Evolutionary conservation across 169 alveolate genomes (phyloP).

Genomic region (Plasmodium fragile): DNA sequence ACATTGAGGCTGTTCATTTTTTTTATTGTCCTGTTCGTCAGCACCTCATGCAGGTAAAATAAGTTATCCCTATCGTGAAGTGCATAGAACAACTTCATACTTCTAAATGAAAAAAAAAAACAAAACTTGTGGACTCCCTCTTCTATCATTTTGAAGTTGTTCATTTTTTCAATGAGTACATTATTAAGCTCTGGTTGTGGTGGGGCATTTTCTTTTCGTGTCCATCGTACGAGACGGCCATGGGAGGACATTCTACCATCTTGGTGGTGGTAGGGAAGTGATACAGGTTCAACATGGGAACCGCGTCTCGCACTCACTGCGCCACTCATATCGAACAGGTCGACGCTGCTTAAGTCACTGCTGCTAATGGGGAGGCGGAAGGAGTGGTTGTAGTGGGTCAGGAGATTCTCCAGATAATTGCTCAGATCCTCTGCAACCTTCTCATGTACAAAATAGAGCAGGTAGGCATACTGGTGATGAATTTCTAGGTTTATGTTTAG

Average conservation of each 20-base stretch:
- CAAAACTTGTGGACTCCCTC: constrained; percentile 12
- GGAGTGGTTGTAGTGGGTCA: constrained; percentile 3
- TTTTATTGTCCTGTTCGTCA: constrained; percentile 50
- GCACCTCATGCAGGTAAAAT: constrained; percentile 24
- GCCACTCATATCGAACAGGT: constrained; percentile 5
- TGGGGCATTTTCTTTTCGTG: neutral
- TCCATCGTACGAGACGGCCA: neutral
- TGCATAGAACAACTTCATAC: constrained; percentile 20
- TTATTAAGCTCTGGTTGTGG: constrained; percentile 12
- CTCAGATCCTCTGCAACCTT: neutral
- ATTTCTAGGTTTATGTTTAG: constrained; percentile 50
- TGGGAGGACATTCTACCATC: neutral
- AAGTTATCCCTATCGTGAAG: neutral
- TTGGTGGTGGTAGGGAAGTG: neutral
- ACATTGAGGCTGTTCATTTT: constrained; percentile 50
- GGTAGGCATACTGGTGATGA: constrained; percentile 32
- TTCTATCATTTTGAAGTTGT: neutral
- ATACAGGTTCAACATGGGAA: neutral
- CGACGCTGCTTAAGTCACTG: neutral
- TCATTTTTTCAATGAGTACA: neutral
- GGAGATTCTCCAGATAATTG: constrained; percentile 27
- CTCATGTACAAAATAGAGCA: constrained; percentile 28
- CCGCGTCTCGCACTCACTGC: neutral
- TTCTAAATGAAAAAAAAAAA: constrained; percentile 24
- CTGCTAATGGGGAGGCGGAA: constrained; percentile 8